Percentiles rank a stretch among this genome's conserved stretches.
Conservation (phyloP, 768 basidiomycete species). For the Tylopilus balloui region DNA sequence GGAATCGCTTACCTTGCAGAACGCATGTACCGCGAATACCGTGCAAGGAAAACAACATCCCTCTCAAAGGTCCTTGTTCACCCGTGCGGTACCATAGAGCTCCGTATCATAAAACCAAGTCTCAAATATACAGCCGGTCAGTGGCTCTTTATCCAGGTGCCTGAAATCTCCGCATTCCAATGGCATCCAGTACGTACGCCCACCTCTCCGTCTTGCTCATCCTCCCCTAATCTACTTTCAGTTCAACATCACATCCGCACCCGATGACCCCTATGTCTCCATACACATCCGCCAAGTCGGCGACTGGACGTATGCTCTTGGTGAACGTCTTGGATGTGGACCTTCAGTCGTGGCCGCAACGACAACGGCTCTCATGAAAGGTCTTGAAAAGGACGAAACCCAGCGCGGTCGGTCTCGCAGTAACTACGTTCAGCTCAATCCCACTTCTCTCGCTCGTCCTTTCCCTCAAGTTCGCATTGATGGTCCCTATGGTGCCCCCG, state of each 20-base stretch:
- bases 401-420: constrained; percentile 52
- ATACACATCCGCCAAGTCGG: constrained; percentile 93
- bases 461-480: constrained; percentile 77
- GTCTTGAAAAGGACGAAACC: constrained; percentile 55
- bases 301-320: constrained; percentile 80
- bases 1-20: constrained; percentile 88
- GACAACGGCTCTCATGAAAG: constrained; percentile 76
- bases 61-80: constrained; percentile 86
- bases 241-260: constrained; percentile 95
- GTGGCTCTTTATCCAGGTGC: constrained; percentile 88
- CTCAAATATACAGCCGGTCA: constrained; percentile 91
- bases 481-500: constrained; percentile 90
- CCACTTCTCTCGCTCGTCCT: constrained; percentile 39
- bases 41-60: constrained; percentile 71
- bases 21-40: constrained; percentile 77
- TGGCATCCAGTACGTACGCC: constrained; percentile 87
- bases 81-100: constrained; percentile 89
- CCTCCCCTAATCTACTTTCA: constrained; percentile 24
- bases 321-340: constrained; percentile 80
- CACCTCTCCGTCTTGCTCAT: background rate
- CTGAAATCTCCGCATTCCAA: constrained; percentile 77
- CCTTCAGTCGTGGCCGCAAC: constrained; percentile 72
- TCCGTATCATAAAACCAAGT: constrained; percentile 86
- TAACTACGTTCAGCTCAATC: constrained; percentile 77
- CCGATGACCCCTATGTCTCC: constrained; percentile 89